These are phyloP conservation scores for Funneliformis geosporum DNA, from an alignment of 192 early-diverging fungal genomes.

Conservation along the genomic window DNA sequence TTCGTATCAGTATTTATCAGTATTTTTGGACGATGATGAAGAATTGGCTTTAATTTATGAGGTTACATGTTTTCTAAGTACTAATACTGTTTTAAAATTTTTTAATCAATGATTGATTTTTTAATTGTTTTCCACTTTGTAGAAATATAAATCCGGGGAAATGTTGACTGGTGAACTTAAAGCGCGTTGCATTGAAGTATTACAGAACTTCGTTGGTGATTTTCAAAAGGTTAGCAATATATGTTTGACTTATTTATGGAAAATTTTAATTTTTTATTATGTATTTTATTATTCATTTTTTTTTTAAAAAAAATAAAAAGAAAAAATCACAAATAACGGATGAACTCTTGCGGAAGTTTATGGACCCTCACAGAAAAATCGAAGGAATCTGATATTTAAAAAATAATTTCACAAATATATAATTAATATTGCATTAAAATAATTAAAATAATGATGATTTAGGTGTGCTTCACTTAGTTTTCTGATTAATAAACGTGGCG, in stretches of 20 bases:
- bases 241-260: background rate
- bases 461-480: too few species aligned
- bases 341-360: conserved; percentile 62
- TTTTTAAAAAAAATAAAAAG: conserved; percentile 24
- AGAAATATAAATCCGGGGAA: conserved; percentile 78
- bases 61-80: conserved; percentile 26
- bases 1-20: conserved; percentile 87
- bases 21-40: conserved; percentile 94
- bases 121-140: background rate
- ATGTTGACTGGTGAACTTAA: conserved; percentile 90
- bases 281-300: background rate
- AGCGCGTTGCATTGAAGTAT: conserved; percentile 79
- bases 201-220: conserved; percentile 73
- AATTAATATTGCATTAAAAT: too few species aligned
- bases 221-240: conserved; percentile 66
- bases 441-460: too few species aligned
- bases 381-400: background rate
- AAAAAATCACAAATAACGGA: conserved; percentile 64
- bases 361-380: conserved; percentile 55
- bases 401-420: too few species aligned
- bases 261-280: background rate
- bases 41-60: conserved; percentile 71
- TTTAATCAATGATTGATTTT: background rate
- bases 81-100: background rate
- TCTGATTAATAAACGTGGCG: too few species aligned